Base-by-base conservation (phyloP, 768 basidiomycete species). In the Boletus rubroflammeus region DNA sequence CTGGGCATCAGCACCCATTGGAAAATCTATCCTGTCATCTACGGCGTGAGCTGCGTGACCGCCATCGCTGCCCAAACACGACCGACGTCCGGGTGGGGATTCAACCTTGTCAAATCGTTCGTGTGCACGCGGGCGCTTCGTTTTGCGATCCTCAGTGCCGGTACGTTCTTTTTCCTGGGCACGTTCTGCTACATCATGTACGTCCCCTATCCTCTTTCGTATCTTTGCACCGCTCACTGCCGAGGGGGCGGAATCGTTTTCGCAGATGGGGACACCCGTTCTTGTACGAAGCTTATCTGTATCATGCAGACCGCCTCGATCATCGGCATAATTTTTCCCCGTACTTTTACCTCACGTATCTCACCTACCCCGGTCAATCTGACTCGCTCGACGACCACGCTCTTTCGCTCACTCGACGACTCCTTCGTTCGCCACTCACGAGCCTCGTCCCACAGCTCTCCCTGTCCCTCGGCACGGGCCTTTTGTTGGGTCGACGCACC, bases 281-380 rank as follows among this genome's bases (percentile, higher is more conserved):
- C 75, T 71, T 98, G 19, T 78, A 89, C 51, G 90, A 98, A 67
- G 86, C 97, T 1, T 98, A 93, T 69, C 77, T 98, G 14, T 98
- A 98, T 68, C 97, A 98, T 61, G 73, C 92, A 10, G 82, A 86
- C 58, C 83, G 97, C 19, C 83, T 91, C 19, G 97, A 99, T 72
- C 95, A 98, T 63, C 88, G 96, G 51, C 97, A 98, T 72, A 99
- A 99, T 70, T 98, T 99, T 72, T 94, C 95, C 6, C 91, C 93
- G 0, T 97, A 98, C 74, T 98, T 97, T 72, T 98, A 98, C 68
- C 84, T 88, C 32, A 93, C 88, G 36, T 98, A 98, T 70, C 83
- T 98, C 51, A 86, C 85, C 0, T 88, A 94, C 63, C 87, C 91
- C 15, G 62, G 62, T 6, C 54, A 61, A 43, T 47, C 66, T 19